phyloP scores from a whole-genome alignment of 192 early-diverging fungal species.

The Rhizophagus prolifer region DNA sequence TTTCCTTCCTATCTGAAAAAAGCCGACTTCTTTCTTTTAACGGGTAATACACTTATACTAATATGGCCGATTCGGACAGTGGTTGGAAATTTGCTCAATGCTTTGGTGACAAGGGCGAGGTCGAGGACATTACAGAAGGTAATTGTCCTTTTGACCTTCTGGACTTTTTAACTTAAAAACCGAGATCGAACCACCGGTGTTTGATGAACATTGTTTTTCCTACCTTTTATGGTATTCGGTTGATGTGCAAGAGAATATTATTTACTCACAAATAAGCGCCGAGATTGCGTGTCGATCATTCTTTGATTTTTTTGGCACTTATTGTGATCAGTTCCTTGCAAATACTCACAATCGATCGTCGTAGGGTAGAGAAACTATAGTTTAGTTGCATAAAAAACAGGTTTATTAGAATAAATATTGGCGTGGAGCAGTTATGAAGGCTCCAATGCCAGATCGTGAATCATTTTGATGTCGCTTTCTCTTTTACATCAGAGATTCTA shows the following conservation, averaged over 20 bases:
- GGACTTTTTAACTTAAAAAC: conserved; percentile 11
- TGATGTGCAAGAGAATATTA: conserved; percentile 4
- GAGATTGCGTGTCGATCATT: neutral
- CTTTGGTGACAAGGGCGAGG: conserved; percentile 98
- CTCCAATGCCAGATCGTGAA: conserved; percentile 27
- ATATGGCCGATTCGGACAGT: conserved; percentile 38
- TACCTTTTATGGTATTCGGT: neutral
- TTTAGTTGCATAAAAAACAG: neutral
- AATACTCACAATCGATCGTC: neutral
- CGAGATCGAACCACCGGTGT: neutral
- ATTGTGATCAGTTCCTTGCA: neutral
- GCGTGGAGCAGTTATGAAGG: neutral
- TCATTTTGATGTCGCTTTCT: conserved; percentile 28
- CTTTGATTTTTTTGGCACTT: neutral
- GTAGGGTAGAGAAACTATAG: neutral
- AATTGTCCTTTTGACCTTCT: conserved; percentile 35
- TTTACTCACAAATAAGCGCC: neutral
- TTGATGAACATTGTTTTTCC: neutral
- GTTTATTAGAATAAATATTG: neutral
- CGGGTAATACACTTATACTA: conserved; percentile 10
- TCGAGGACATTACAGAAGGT: conserved; percentile 99
- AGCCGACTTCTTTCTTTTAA: conserved; percentile 7
- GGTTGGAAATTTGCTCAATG: conserved; percentile 97
- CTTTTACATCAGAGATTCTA: conserved; percentile 22
- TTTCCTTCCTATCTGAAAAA: conserved; percentile 14